Evolutionary conservation across 495 filamentous ascomycete genomes (phyloP).

Genomic region (Trichoderma virens): DNA sequence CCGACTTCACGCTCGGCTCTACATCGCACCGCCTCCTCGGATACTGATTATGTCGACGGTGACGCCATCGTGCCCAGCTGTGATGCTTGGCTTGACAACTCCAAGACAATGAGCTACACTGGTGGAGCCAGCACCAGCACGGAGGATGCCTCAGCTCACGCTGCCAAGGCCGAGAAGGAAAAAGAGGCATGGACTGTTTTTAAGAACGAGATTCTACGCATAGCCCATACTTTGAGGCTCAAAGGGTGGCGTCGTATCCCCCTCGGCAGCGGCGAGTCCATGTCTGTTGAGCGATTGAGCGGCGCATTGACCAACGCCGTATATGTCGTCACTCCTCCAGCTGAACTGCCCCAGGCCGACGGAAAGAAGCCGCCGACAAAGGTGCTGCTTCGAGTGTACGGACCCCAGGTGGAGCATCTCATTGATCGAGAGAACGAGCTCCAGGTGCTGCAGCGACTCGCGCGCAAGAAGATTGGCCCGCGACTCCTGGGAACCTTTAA

Average conservation of each 20-base stretch:
- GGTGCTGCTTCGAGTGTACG: slow-evolving; percentile 86
- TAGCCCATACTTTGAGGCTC: slow-evolving; percentile 80
- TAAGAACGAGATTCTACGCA: slow-evolving; percentile 81
- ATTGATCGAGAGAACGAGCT: slow-evolving; percentile 92
- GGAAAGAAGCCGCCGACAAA: slow-evolving; percentile 48
- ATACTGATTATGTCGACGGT: slow-evolving; percentile 70
- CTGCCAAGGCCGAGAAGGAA: slow-evolving; percentile 50
- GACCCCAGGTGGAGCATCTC: slow-evolving; percentile 89
- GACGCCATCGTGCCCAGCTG: slow-evolving; percentile 68
- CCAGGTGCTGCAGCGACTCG: slow-evolving; percentile 75
- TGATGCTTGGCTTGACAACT: slow-evolving; percentile 77
- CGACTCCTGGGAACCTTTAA: slow-evolving; percentile 86
- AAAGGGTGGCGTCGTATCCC: slow-evolving; percentile 85
- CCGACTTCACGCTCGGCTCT: slow-evolving; percentile 22
- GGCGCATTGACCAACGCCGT: slow-evolving; percentile 94
- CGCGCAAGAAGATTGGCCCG: slow-evolving; percentile 86
- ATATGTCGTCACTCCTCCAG: slow-evolving; percentile 82
- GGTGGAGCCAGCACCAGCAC: slow-evolving; percentile 49
- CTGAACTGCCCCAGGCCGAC: slow-evolving; percentile 36
- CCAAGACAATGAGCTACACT: slow-evolving; percentile 71
- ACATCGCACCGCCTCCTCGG: slow-evolving; percentile 51
- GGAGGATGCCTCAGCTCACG: slow-evolving; percentile 32
- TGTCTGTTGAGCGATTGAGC: slow-evolving; percentile 78
- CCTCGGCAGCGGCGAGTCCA: slow-evolving; percentile 52
- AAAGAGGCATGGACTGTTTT: slow-evolving; percentile 68